Percentiles rank a stretch among this genome's conserved stretches.
phyloP scores from a whole-genome alignment of 306 rosid genomes.

The Bauhinia variegata region DNA sequence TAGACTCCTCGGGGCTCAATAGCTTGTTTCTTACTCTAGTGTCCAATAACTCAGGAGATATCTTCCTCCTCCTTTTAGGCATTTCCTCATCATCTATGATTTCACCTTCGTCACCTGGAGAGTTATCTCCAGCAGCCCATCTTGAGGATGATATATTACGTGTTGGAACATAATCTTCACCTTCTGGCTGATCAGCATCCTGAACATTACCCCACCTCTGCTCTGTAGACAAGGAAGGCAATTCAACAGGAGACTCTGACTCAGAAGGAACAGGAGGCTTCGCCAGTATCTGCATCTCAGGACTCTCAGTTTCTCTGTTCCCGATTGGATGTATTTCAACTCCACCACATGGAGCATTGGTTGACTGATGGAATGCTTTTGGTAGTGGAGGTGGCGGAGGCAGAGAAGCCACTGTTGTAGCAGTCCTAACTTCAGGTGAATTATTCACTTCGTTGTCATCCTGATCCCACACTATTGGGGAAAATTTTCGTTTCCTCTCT shows the following conservation, averaged over 20 bases:
- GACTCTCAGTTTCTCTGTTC: constrained; percentile 36
- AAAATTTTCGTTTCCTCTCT: constrained; percentile 86
- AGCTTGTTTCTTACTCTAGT: constrained; percentile 53
- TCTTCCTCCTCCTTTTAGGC: constrained; percentile 63
- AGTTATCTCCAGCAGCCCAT: constrained; percentile 89
- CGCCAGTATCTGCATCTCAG: constrained; percentile 32
- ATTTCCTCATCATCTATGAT: constrained; percentile 60
- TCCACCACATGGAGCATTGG: constrained; percentile 47
- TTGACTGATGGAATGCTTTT: constrained; percentile 53
- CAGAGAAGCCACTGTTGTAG: constrained; percentile 39
- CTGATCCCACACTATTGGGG: constrained; percentile 93
- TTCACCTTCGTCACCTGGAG: constrained; percentile 92
- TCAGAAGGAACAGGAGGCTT: constrained; percentile 38
- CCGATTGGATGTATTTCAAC: constrained; percentile 47
- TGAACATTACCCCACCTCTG: constrained; percentile 44
- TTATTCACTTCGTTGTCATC: constrained; percentile 63
- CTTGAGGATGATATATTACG: constrained; percentile 87
- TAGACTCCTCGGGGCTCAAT: constrained; percentile 69
- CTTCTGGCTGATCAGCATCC: constrained; percentile 60
- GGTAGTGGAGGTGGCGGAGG: constrained; percentile 61
- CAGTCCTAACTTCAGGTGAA: constrained; percentile 50
- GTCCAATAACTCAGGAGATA: constrained; percentile 51
- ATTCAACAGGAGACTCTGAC: constrained; percentile 41
- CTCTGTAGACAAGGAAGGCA: constrained; percentile 43
- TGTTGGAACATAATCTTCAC: constrained; percentile 75